Evolutionary conservation across 371 early-diverging fungal species (phyloP).

Genomic region (Mucor sp.): DNA sequence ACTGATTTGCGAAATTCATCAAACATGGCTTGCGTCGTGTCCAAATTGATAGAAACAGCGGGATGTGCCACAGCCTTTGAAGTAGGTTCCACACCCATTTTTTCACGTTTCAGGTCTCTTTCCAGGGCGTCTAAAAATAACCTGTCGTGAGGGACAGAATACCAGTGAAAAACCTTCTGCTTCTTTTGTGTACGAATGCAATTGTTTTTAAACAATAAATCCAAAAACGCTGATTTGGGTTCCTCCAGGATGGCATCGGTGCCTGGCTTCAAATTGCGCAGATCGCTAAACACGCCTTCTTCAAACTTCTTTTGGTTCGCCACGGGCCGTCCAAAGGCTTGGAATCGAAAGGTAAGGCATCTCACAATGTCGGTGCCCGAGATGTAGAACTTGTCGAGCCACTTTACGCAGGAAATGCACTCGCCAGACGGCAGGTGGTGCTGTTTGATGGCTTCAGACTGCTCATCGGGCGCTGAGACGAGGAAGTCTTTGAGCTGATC

Average conservation of each 20-base stretch:
- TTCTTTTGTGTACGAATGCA: conserved; percentile 92
- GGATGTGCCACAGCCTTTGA: conserved; percentile 50
- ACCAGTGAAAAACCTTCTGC: conserved; percentile 90
- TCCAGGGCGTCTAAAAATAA: conserved; percentile 86
- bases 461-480: conserved; percentile 52
- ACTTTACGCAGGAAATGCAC: conserved; percentile 76
- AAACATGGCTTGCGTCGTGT: conserved; percentile 46
- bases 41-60: conserved; percentile 36
- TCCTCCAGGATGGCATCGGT: conserved; percentile 82
- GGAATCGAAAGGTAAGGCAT: conserved; percentile 73
- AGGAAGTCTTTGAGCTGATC: conserved; percentile 58
- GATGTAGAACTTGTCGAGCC: conserved; percentile 62
- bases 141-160: conserved; percentile 81
- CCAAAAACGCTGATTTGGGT: conserved; percentile 76
- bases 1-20: conserved; percentile 41
- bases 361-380: conserved; percentile 90
- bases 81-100: conserved; percentile 65
- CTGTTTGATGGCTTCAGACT: conserved; percentile 39
- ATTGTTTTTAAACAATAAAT: conserved; percentile 77
- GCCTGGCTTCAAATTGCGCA: conserved; percentile 84
- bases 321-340: conserved; percentile 66
- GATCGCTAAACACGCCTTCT: conserved; percentile 85
- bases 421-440: conserved; percentile 76
- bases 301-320: conserved; percentile 83
- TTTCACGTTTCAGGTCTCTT: conserved; percentile 89